phyloP scores from a whole-genome alignment of 805 yeast species.

The Yarrowia sp. region DNA sequence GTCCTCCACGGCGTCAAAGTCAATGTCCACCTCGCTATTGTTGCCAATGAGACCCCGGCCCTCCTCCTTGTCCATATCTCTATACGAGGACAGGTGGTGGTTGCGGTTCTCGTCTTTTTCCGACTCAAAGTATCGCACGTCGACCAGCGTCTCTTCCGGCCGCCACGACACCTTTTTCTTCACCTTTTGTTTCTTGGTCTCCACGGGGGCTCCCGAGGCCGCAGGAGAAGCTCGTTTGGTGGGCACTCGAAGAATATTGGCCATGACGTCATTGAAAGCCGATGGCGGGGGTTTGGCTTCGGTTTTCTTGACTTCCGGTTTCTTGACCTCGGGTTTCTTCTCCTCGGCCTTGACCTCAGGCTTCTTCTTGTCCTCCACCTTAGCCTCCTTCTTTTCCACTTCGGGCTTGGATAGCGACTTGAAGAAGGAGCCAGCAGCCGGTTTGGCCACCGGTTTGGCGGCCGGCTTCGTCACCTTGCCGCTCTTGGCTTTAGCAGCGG shows the following conservation, averaged over 20 bases:
- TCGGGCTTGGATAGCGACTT: conserved; percentile 9
- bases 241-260: conserved; percentile 21
- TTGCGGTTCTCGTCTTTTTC: conserved; percentile 20
- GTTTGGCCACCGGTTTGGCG: conserved; percentile 3
- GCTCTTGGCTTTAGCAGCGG: conserved; percentile 4
- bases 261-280: conserved; percentile 33
- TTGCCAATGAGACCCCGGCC: conserved; percentile 34
- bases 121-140: conserved; percentile 31
- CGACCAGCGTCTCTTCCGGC: conserved; percentile 18
- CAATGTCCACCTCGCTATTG: conserved; percentile 26
- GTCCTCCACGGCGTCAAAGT: conserved; percentile 33
- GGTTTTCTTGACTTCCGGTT: neutral
- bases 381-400: conserved; percentile 8
- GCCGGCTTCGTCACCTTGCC: conserved; percentile 7
- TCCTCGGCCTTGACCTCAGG: neutral
- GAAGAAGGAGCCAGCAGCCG: conserved; percentile 17
- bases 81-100: conserved; percentile 25
- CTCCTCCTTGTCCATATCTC: conserved; percentile 37
- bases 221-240: conserved; percentile 24
- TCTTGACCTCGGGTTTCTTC: conserved; percentile 1
- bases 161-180: conserved; percentile 35
- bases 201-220: conserved; percentile 2
- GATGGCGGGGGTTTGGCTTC: neutral
- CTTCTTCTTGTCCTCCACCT: neutral
- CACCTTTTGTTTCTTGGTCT: conserved; percentile 26